phyloP scores from a whole-genome alignment of 129 eudicot genomes.

The Glebionis coronaria region DNA sequence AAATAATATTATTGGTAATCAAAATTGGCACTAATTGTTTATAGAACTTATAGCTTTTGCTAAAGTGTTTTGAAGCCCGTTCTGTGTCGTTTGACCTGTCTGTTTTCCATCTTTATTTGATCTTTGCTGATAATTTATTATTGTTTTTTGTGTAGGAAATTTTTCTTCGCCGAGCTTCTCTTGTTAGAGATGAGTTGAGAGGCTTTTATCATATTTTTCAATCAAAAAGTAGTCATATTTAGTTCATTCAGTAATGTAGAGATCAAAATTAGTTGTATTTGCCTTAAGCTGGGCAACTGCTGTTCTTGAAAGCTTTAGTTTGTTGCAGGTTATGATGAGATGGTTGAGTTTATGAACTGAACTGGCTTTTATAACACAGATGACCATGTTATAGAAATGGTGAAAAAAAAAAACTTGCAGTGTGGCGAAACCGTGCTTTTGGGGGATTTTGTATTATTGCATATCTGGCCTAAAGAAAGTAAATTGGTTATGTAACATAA shows the following conservation, averaged over 20 bases:
- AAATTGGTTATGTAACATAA: no score
- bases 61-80: no score
- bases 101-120: no score
- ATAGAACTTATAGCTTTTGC: no score
- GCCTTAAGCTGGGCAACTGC: conserved; percentile 11
- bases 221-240: conserved; percentile 13
- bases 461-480: no score
- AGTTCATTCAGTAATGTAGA: conserved; percentile 20
- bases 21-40: background rate
- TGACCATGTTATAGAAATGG: no score
- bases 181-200: conserved; percentile 13
- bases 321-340: background rate
- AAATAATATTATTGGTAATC: no score
- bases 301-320: background rate
- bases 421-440: no score
- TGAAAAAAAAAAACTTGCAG: no score
- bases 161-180: conserved; percentile 22
- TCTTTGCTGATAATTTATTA: conserved; percentile 23
- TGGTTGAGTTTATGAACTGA: background rate
- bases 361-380: no score
- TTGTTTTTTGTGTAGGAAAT: conserved; percentile 41
- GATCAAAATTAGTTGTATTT: conserved; percentile 23
- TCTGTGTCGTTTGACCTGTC: no score
- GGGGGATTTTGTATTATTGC: no score
- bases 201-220: conserved; percentile 5